A percentile compares a stretch with the other conserved stretches of the same genome.
Conservation (phyloP, 2,329 filamentous ascomycete species). For the Aspergillus oerlinghausenensis region DNA sequence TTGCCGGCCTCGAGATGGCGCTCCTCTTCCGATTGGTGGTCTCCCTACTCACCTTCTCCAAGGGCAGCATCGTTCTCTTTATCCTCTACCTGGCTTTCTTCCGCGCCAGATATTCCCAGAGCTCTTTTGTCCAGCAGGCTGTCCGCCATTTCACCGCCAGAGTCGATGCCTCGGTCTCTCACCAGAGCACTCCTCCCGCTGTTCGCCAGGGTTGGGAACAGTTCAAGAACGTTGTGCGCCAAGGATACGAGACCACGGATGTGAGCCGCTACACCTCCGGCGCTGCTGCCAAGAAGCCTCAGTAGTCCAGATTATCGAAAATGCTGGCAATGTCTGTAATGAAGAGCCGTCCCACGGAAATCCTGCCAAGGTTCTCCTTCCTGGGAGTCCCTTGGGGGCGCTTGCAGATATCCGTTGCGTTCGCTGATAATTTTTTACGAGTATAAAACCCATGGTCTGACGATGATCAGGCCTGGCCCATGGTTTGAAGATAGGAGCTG, state of each 20-base stretch:
- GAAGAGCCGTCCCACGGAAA: not conserved
- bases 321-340: not conserved
- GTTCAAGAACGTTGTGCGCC: conserved; percentile 67
- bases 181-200: conserved; percentile 78
- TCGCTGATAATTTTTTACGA: conserved; percentile 8
- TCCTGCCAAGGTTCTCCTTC: not conserved
- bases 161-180: conserved; percentile 75
- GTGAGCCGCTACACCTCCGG: conserved; percentile 66
- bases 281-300: conserved; percentile 43
- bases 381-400: not conserved
- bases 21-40: conserved; percentile 80
- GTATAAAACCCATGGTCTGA: conserved; percentile 4
- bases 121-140: conserved; percentile 82
- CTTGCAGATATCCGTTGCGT: not conserved
- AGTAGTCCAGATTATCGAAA: conserved; percentile 27
- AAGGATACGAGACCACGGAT: conserved; percentile 77
- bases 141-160: conserved; percentile 68
- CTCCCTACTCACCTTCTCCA: conserved; percentile 80
- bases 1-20: conserved; percentile 79
- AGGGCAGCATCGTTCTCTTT: conserved; percentile 85
- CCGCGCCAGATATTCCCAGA: conserved; percentile 84
- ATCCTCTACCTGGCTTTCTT: conserved; percentile 86
- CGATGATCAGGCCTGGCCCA: conserved; percentile 1
- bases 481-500: not conserved
- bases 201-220: conserved; percentile 75